phyloP scores from a whole-genome alignment of 768 basidiomycete genomes.

The Lentinula detonsa region DNA sequence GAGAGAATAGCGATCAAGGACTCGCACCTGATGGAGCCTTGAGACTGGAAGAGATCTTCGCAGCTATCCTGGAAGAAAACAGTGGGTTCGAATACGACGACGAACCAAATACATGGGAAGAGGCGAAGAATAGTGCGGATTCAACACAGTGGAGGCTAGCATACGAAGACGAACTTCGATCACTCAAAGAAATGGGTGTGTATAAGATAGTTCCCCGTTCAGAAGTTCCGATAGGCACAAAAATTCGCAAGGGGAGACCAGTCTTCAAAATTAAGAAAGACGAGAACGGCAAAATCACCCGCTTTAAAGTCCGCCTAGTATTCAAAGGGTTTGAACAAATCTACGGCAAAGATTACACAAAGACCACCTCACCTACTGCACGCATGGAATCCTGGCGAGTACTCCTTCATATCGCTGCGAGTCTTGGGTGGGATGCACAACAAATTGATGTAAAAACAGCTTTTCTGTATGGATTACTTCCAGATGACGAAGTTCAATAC shows the following conservation, averaged over 20 bases:
- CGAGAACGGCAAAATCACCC: background rate
- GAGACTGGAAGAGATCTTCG: background rate
- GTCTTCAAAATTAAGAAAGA: background rate
- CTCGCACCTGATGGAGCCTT: background rate
- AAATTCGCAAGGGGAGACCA: slow-evolving; percentile 11
- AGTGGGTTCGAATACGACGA: background rate
- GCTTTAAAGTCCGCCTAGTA: slow-evolving; percentile 22
- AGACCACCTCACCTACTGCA: slow-evolving; percentile 27
- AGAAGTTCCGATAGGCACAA: background rate
- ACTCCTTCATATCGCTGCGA: slow-evolving; percentile 17
- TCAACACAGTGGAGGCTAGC: background rate
- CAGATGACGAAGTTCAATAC: background rate
- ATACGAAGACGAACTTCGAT: background rate
- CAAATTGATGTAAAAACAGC: slow-evolving; percentile 16
- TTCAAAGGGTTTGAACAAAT: slow-evolving; percentile 32
- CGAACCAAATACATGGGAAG: background rate
- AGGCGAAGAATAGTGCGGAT: background rate
- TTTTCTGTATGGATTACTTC: slow-evolving; percentile 12
- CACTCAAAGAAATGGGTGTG: background rate
- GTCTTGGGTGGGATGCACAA: slow-evolving; percentile 9
- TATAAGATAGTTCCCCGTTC: background rate
- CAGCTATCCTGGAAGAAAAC: background rate
- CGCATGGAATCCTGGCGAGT: slow-evolving; percentile 14
- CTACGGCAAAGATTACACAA: slow-evolving; percentile 29
- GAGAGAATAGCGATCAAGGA: background rate